Percentiles rank a stretch among this genome's conserved stretches.
Conservation (phyloP, 2,329 filamentous ascomycete species). For the Verticillium nonalfalfae region DNA sequence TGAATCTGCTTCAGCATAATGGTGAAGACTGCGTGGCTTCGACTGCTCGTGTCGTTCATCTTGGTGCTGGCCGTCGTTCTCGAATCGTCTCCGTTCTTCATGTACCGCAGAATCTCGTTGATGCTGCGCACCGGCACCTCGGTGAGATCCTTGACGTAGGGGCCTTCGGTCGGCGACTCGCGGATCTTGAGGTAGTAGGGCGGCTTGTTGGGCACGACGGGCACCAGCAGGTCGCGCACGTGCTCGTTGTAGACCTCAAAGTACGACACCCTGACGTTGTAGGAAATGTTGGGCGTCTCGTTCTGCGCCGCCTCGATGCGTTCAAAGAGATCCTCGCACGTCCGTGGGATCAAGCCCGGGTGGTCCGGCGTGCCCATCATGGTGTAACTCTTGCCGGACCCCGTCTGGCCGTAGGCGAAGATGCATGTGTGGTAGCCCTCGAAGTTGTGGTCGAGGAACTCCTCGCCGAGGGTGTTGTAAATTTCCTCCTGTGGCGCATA, state of each 20-base stretch:
- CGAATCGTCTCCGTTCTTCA: slow-evolving; percentile 83
- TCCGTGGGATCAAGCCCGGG: slow-evolving; percentile 87
- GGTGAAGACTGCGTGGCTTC: slow-evolving; percentile 95
- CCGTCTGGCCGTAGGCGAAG: slow-evolving; percentile 96
- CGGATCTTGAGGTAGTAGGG: slow-evolving; percentile 95
- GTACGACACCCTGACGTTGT: slow-evolving; percentile 95
- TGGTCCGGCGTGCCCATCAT: slow-evolving; percentile 89
- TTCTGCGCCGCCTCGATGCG: slow-evolving; percentile 73
- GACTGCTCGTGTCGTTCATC: slow-evolving; percentile 98
- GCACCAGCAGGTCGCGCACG: slow-evolving; percentile 85
- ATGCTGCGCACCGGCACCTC: slow-evolving; percentile 88
- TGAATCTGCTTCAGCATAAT: slow-evolving; percentile 98
- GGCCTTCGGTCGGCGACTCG: slow-evolving; percentile 89
- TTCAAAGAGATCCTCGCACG: slow-evolving; percentile 93
- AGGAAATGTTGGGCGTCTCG: slow-evolving; percentile 86
- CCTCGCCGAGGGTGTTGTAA: slow-evolving; percentile 89
- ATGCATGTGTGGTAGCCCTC: slow-evolving; percentile 99
- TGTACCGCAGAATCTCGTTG: slow-evolving; percentile 79
- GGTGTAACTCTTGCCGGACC: slow-evolving; percentile 95
- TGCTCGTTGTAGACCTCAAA: slow-evolving; percentile 99
- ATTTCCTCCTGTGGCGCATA: slow-evolving; percentile 92
- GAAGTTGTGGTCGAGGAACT: slow-evolving; percentile 98
- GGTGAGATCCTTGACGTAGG: slow-evolving; percentile 94
- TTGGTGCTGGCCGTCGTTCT: slow-evolving; percentile 91
- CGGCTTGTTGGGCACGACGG: slow-evolving; percentile 60